Evolutionary conservation across 441 rosid genomes (phyloP), one percentile per base, ranked within the genome.

Genomic region (Cnidoscolus chayamansa): DNA sequence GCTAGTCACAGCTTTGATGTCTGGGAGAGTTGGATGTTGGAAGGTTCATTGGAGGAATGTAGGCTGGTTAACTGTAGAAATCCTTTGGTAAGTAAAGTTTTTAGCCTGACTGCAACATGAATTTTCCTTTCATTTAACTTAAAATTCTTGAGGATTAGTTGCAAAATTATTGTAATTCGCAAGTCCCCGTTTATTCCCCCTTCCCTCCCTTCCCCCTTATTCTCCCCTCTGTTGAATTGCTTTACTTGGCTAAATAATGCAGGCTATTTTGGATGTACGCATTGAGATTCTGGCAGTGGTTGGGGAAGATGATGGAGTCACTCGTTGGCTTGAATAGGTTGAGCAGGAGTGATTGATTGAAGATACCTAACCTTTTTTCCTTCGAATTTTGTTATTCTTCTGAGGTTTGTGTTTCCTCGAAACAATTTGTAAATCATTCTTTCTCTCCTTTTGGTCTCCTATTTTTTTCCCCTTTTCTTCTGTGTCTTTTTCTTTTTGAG

Each of bases 11-110:
- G 96, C 83, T 95, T 93, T 83, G 98, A 95, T 81, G 95, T 93
- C 50, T 95, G 99, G 99, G 99, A 95, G 86, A 90, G 94, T 87
- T 95, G 99, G 99, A 88, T 72, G 70, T 43, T 93, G 79, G 97
- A 93, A 84, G 99, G 98, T 81, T 78, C 95, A 67, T 73, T 93
- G 72, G 97, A 89, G 63, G 92, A 91, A 63, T 95, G 98, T 70
- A 82, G 91, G 82, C 90, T 95, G 71, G 90, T 91, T 20, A 95
- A 93, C 82, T 86, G 98, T 78, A 83, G 98, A 79, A 95, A 91
- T 77, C 81, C 94, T 55, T 76, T 83, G 70, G 99, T 95, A 79
- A 81, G 81, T 67, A 69, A n/a, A 7, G 1, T 15, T 15, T 10
- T 32, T 4, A 1, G 0, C 1, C 11, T 57, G 11, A 49, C 20